Base-by-base conservation (phyloP, 345 rosid species). In the Hibiscus mutabilis region DNA sequence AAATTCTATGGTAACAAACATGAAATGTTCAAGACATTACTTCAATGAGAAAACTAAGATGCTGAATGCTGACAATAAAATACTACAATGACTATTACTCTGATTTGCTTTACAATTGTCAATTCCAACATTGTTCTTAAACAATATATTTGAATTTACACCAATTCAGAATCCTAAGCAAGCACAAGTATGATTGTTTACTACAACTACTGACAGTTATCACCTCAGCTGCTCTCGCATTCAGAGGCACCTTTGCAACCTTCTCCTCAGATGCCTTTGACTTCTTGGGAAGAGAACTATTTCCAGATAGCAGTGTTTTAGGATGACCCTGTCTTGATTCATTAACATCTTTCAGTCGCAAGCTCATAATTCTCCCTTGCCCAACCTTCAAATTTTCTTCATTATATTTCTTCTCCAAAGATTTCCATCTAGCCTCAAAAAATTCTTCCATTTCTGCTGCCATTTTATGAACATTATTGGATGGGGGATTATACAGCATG, bases 351-450 rank as follows among this genome's bases (percentile, higher is more conserved):
- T 76, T 81, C 49, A 65, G 31, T 49, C 51, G 72, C 56, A 31
- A 82, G 65, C 70, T 70, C 49, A 33, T 37, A 42, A 70, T n/a
- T 46, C 66, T 66, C 13, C 75, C 84, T 52, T 51, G 64, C 18
- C 63, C 84, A 77, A 16, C 68, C 37, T 55, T 74, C 0, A 74
- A 27, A 14, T 52, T 68, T 15, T 76, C 83, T 35, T 8, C 33
- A 66, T 70, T 61, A 78, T 79, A 84, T 49, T 80, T 90, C 68
- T 75, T 88, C 82, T 67, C 84, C 22, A 94, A 77, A 18, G 79
- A 68, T 80, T 83, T 84, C 97, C 96, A 94, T 74, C 75, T 85
- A 1, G 8, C 78, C 80, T 88, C 92, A 79, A 94, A 94, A 12
- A 77, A 5, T 46, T 72, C 73, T 59, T 69, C 76, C 44, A 91